A percentile compares a stretch with the other conserved stretches of the same genome.
phyloP scores from a whole-genome alignment of 73 alveolate genomes.

The Paramecium bursaria region DNA sequence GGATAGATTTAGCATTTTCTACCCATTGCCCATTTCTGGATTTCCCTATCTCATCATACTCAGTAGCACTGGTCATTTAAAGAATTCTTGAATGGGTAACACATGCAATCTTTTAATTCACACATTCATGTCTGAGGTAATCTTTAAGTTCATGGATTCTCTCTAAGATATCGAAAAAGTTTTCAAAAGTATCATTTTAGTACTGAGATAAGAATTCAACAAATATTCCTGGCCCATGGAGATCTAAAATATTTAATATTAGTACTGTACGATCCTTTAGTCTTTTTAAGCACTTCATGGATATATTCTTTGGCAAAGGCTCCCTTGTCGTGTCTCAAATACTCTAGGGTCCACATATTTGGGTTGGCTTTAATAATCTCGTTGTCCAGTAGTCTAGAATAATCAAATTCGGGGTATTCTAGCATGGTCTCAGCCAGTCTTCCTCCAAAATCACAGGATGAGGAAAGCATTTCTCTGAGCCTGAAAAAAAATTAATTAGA shows the following conservation, averaged over 20 bases:
- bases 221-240: constrained; percentile 8
- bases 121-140: background rate
- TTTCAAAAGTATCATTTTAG: constrained; percentile 36
- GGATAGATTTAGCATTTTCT: no score
- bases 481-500: background rate
- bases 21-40: constrained; percentile 48
- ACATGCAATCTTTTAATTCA: background rate
- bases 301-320: background rate
- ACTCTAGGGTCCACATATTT: constrained; percentile 51
- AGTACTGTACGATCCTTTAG: background rate
- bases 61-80: background rate
- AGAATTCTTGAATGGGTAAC: constrained; percentile 60
- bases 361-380: constrained; percentile 26
- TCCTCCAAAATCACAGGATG: constrained; percentile 57
- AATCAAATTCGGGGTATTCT: constrained; percentile 42
- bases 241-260: background rate
- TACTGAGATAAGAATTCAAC: background rate
- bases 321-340: constrained; percentile 33
- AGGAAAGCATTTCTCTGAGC: constrained; percentile 37
- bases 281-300: background rate
- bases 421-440: background rate
- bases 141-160: constrained; percentile 17
- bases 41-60: constrained; percentile 38
- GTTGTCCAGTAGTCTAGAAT: background rate
- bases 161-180: constrained; percentile 10